phyloP scores from a whole-genome alignment of 83 land plant species.

The Picea abies region DNA sequence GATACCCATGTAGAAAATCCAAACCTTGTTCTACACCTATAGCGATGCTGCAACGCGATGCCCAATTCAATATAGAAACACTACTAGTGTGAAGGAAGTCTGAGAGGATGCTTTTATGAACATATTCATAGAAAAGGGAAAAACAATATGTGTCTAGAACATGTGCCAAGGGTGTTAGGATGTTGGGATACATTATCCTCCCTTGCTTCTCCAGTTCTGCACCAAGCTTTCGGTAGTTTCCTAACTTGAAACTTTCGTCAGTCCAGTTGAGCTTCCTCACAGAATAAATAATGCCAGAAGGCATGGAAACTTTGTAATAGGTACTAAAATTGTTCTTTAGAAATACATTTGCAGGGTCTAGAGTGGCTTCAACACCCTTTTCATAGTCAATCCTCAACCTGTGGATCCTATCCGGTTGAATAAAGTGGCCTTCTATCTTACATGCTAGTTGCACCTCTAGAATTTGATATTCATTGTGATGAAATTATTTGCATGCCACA shows the following conservation, averaged over 20 bases:
- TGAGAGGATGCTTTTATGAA: slow-evolving; percentile 36
- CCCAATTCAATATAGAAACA: slow-evolving; percentile 37
- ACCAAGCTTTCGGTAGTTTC: slow-evolving; percentile 28
- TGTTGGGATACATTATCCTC: slow-evolving; percentile 33
- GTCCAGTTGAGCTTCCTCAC: slow-evolving; percentile 32
- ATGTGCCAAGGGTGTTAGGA: slow-evolving; percentile 21
- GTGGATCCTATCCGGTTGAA: slow-evolving; percentile 30
- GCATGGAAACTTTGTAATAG: too few species aligned
- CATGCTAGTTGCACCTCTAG: slow-evolving; percentile 25
- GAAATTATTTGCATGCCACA: too few species aligned
- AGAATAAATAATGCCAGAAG: too few species aligned
- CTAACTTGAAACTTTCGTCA: slow-evolving; percentile 47
- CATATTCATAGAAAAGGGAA: slow-evolving; percentile 10
- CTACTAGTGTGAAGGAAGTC: slow-evolving; percentile 9
- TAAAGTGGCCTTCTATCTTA: slow-evolving; percentile 1
- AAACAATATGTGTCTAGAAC: too few species aligned
- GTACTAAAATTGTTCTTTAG: slow-evolving; percentile 41
- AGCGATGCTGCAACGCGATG: slow-evolving; percentile 32
- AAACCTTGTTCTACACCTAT: slow-evolving; percentile 13
- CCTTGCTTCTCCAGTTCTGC: slow-evolving; percentile 16
- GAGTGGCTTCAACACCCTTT: slow-evolving; percentile 14
- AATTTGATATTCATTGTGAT: slow-evolving; percentile 16
- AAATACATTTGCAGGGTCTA: slow-evolving; percentile 29
- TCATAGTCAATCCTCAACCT: neutral
- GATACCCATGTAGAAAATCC: too few species aligned